Evolutionary conservation across 73 alveolate species (phyloP), one percentile per base, ranked within the genome.

Genomic region (Paramecium sonneborni): DNA sequence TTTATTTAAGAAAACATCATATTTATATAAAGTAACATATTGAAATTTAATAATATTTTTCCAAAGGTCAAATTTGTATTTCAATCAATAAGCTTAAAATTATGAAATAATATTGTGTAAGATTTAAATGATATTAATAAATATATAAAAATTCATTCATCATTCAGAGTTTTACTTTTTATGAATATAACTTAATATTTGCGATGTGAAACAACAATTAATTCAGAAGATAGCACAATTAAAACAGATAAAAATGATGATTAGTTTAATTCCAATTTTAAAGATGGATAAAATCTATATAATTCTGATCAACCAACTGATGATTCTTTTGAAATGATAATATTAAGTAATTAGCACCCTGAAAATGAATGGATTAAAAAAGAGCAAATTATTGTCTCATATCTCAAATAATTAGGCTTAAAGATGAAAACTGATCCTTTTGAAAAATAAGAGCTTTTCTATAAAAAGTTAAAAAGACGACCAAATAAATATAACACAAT

Each of bases 301-400:
- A 57, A 20, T 10, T 57, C 76, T 10, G 15, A 57, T 24, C 18
- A 57, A 6, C 76, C 12, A 1, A 57, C 76, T 57, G 85, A 69
- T 69, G 85, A 69, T 32, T 69, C 85, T n/a, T 69, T 69, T 69
- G 85, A 69, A 69, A 69, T 69, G 85, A 5, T 8, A n/a, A 20
- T 69, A 69, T 32, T 69, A 6, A 23, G 52, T 32, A 69, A 9
- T 23, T n/a, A 30, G 28, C 56, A 69, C 20, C 44, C 85, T 69
- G 85, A 69, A 30, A 69, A 69, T 69, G 85, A 69, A 69, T 69
- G 44, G 56, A 69, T 69, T 1, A 69, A 69, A 32, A 30, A 23
- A 30, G 85, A 69, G 85, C 9, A 32, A 18, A 32, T 6, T 26
- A 69, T 69, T 11, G 52, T 69, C 28, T 12, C 20, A n/a, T 69